phyloP scores from a whole-genome alignment of 192 early-diverging fungal species.

The Umbelopsis sp. region DNA sequence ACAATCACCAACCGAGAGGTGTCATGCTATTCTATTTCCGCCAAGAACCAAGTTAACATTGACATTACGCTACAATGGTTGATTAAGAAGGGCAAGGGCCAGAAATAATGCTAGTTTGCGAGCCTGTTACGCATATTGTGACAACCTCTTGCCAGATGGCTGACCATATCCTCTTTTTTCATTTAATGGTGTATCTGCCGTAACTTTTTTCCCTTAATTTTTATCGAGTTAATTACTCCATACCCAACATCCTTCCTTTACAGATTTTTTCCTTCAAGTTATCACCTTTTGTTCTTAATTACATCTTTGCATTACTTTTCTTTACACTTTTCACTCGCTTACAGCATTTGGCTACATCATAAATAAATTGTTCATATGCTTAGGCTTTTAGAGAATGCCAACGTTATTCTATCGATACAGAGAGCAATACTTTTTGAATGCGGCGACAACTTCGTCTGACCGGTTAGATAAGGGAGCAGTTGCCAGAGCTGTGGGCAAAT shows the following conservation, averaged over 20 bases:
- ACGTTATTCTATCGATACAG: slow-evolving; percentile 29
- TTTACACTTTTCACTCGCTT: background rate
- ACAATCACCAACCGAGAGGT: slow-evolving; percentile 92
- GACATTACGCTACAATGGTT: slow-evolving; percentile 97
- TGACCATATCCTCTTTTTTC: background rate
- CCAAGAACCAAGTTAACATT: slow-evolving; percentile 97
- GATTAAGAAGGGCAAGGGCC: slow-evolving; percentile 78
- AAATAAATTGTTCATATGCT: background rate
- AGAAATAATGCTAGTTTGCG: slow-evolving; percentile 34
- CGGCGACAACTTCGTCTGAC: slow-evolving; percentile 45
- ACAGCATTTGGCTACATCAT: background rate
- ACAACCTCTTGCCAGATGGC: background rate
- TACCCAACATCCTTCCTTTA: slow-evolving; percentile 5
- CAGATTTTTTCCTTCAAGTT: background rate
- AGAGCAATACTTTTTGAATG: slow-evolving; percentile 52
- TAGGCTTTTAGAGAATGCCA: background rate
- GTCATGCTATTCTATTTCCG: slow-evolving; percentile 97
- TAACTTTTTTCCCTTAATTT: slow-evolving; percentile 3
- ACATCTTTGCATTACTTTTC: slow-evolving; percentile 12
- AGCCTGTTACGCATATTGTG: background rate
- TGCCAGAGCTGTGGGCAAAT: slow-evolving; percentile 71
- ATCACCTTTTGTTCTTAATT: slow-evolving; percentile 5
- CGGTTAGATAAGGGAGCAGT: slow-evolving; percentile 66
- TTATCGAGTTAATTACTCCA: slow-evolving; percentile 16
- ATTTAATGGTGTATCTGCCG: background rate